phyloP scores from a whole-genome alignment of 176 grass and related monocot genomes.

The Chloris gayana region DNA sequence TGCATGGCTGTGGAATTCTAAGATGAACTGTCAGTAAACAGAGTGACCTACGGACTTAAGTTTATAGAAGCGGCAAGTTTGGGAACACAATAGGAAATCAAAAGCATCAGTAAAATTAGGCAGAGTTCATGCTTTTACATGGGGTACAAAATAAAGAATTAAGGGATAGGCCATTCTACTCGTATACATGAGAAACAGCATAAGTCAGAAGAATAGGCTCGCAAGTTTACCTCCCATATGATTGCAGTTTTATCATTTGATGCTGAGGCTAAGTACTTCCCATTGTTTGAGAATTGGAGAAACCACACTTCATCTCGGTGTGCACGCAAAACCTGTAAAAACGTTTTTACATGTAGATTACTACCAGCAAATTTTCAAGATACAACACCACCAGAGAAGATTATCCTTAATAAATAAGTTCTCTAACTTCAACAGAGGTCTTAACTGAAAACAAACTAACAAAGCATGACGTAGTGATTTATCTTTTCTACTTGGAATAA shows the following conservation, averaged over 20 bases:
- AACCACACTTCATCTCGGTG: constrained; percentile 95
- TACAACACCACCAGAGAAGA: constrained; percentile 32
- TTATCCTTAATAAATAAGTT: constrained; percentile 9
- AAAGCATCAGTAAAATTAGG: constrained; percentile 7
- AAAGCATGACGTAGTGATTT: background rate
- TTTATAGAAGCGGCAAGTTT: constrained; percentile 9
- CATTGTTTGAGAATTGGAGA: constrained; percentile 89
- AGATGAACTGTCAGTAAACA: background rate
- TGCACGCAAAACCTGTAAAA: constrained; percentile 63
- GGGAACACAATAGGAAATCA: background rate
- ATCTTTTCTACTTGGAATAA: background rate
- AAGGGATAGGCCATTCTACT: background rate
- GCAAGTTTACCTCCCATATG: constrained; percentile 91
- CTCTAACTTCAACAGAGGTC: background rate
- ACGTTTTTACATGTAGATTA: constrained; percentile 14
- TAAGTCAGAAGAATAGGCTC: constrained; percentile 7
- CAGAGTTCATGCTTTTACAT: constrained; percentile 1
- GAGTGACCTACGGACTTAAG: constrained; percentile 17
- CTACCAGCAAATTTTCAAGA: constrained; percentile 13
- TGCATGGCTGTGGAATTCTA: constrained; percentile 1
- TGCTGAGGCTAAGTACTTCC: constrained; percentile 84
- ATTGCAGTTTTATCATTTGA: constrained; percentile 86
- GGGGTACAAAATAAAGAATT: constrained; percentile 2
- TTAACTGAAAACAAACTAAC: background rate
- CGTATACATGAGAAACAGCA: constrained; percentile 20